These are phyloP conservation scores for Somion occarium DNA, from an alignment of 1,284 basidiomycete genomes.

Conservation along the genomic window DNA sequence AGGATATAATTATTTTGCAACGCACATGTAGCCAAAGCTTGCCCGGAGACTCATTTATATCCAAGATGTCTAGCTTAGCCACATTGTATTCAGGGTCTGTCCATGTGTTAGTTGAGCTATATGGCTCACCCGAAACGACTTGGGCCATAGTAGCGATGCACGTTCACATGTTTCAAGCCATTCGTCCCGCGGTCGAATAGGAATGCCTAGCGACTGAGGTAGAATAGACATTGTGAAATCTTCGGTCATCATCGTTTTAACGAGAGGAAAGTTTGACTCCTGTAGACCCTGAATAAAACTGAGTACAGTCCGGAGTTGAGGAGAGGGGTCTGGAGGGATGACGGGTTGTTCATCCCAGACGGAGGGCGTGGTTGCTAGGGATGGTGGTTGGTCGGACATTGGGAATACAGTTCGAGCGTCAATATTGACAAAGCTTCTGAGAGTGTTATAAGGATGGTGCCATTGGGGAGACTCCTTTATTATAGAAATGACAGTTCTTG, in stretches of 20 bases:
- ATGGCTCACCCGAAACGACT: not conserved
- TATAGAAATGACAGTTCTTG: not conserved
- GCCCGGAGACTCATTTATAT: slow-evolving; percentile 5
- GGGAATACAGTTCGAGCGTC: not conserved
- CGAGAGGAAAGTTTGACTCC: not conserved
- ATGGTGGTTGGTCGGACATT: not conserved
- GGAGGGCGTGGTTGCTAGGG: not conserved
- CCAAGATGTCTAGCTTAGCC: slow-evolving; percentile 1
- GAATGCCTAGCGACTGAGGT: not conserved
- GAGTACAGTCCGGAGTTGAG: slow-evolving; percentile 1
- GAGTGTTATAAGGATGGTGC: not conserved
- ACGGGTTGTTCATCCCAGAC: not conserved
- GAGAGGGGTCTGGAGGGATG: not conserved
- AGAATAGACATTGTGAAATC: not conserved
- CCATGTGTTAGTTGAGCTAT: not conserved
- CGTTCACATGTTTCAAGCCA: not conserved
- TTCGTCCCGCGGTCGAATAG: not conserved
- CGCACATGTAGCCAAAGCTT: slow-evolving; percentile 5
- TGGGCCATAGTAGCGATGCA: not conserved
- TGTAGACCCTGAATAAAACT: not conserved
- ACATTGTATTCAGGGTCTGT: not conserved
- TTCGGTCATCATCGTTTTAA: not conserved
- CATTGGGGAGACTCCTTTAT: not conserved
- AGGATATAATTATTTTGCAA: not conserved
- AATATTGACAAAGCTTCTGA: not conserved